Percentiles rank a stretch among this genome's conserved stretches.
These are phyloP conservation scores for Cudoniella acicularis DNA, from an alignment of 495 filamentous ascomycete genomes.

Conservation along the genomic window DNA sequence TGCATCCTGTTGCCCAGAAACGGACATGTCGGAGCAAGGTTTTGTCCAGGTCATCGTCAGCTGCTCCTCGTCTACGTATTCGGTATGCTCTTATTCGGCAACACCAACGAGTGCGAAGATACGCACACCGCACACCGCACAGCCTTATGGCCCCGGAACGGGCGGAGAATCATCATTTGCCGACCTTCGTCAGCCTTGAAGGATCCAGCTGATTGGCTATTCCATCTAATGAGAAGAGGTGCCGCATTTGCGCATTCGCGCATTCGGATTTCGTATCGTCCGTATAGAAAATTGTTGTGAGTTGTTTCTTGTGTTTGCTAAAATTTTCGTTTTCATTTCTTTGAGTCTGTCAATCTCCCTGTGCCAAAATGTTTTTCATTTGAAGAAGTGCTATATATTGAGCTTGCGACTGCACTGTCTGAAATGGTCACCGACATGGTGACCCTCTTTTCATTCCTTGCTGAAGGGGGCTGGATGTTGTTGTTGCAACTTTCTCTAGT, in stretches of 20 bases:
- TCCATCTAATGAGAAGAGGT: neutral
- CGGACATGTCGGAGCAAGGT: neutral
- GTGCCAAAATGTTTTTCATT: neutral
- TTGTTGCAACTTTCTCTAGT: neutral
- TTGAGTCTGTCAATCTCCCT: neutral
- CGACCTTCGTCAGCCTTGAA: neutral
- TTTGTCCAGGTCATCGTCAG: neutral
- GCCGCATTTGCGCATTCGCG: neutral
- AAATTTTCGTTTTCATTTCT: neutral
- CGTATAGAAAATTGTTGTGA: neutral
- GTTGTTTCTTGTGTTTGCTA: neutral
- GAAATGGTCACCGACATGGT: neutral
- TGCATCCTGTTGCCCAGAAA: no score
- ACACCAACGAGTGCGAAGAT: neutral
- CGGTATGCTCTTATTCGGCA: neutral
- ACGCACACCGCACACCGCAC: no score
- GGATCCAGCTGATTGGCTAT: neutral
- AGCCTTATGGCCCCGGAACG: neutral
- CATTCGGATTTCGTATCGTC: neutral
- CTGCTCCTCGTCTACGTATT: neutral
- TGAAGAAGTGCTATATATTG: neutral
- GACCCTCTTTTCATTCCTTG: neutral
- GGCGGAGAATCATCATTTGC: neutral
- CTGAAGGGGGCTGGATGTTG: neutral
- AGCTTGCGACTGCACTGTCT: neutral